These are phyloP conservation scores for Ceratopteris richardii DNA, from an alignment of 75 land plant species.

Conservation along the genomic window DNA sequence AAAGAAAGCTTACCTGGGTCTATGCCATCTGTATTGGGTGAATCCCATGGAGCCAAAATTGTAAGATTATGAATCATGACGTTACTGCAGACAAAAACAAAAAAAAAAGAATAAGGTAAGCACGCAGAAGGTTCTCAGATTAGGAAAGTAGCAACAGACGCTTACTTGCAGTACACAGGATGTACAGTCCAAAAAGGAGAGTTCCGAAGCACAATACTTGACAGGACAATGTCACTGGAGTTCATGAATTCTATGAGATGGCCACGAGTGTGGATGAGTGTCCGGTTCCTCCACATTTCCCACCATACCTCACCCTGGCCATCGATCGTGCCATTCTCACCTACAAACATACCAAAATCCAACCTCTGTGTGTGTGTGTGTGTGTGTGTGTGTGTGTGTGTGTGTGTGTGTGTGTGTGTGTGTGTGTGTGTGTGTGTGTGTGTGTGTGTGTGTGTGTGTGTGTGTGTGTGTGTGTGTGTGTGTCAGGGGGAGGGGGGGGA, in stretches of 20 bases:
- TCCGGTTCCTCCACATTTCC: conserved; percentile 43
- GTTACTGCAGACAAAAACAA: conserved; percentile 41
- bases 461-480: too few species aligned
- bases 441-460: too few species aligned
- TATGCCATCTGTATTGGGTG: conserved; percentile 88
- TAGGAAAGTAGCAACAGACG: too few species aligned
- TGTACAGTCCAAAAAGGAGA: conserved; percentile 75
- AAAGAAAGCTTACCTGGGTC: conserved; percentile 88
- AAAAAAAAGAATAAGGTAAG: not conserved
- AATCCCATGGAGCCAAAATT: conserved; percentile 65
- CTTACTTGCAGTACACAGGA: conserved; percentile 68
- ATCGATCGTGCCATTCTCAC: conserved; percentile 84
- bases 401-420: too few species aligned
- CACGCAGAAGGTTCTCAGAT: not conserved
- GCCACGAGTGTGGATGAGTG: conserved; percentile 61
- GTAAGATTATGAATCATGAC: conserved; percentile 60
- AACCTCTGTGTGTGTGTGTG: too few species aligned
- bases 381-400: too few species aligned
- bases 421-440: too few species aligned
- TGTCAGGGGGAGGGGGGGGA: too few species aligned
- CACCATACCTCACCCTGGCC: conserved; percentile 92
- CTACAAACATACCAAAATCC: too few species aligned
- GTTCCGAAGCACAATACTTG: conserved; percentile 64
- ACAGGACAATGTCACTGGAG: conserved; percentile 43
- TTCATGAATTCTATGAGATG: conserved; percentile 59